Evolutionary conservation across 768 basidiomycete genomes (phyloP), one percentile per base, ranked within the genome.

Genomic region (Hemileccinum rubropunctum): DNA sequence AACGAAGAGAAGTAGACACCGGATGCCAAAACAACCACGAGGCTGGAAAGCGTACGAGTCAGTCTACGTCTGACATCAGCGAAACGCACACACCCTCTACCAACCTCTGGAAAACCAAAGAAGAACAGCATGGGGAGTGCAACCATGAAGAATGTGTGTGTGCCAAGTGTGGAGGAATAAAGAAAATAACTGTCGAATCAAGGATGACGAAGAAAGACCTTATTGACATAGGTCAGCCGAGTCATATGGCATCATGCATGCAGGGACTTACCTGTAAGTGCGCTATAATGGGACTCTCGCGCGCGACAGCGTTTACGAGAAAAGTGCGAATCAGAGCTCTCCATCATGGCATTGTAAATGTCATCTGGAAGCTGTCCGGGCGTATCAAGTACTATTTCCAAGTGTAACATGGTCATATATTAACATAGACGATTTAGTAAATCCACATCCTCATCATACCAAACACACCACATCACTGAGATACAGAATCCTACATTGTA

Each of bases 121-220:
- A 94, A 98, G 61, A 88, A 95, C 53, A 91, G 76, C 0, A 83
- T 73, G 0, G 95, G 95, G 6, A 99, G 73, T 52, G 88, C 78
- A 28, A 83, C 80, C 87, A 95, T 91, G 77, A 98, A 98, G 71
- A 94, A 98, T 0, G 88, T 92, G 59, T 93, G 92, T 1, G 90
- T 91, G 0, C 82, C 92, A 10, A 91, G 73, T 0, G 84, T 77
- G 0, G 88, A 91, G 0, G 87, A 82, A 54, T 93, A 87, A 28
- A 94, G 80, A 62, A 95, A 94, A 61, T 91, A 95, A 1, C 73
- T 71, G 61, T 95, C 92, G 20, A 90, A 70, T 75, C 78, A 83
- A 3, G 86, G 78, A 5, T 73, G 75, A 6, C 87, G 81, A 23
- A 90, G 74, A 6, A 64, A 66, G 9, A 73, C 63, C 88, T n/a